These are phyloP conservation scores for Plasmopara viticola DNA, from an alignment of 352 stramenopile species.

Conservation along the genomic window DNA sequence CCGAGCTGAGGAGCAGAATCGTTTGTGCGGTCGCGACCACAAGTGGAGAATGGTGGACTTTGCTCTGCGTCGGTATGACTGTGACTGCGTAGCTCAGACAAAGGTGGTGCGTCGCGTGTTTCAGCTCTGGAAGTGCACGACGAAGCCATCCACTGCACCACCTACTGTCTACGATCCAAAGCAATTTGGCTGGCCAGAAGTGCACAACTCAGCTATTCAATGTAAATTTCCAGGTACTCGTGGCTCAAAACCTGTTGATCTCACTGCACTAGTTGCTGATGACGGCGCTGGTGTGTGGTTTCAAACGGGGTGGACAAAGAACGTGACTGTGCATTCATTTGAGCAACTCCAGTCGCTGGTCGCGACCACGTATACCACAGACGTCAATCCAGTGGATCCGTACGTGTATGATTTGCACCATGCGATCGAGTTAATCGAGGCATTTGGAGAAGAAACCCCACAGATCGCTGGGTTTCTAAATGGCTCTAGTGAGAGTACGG, in stretches of 20 bases:
- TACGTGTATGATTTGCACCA: conserved; percentile 90
- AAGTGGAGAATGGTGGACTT: conserved; percentile 90
- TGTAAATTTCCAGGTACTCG: conserved; percentile 45
- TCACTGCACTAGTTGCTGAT: conserved; percentile 22
- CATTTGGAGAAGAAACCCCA: conserved; percentile 79
- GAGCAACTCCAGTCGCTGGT: conserved; percentile 59
- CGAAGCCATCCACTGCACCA: conserved; percentile 20
- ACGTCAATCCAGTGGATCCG: conserved; percentile 79
- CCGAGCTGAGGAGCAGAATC: conserved; percentile 62
- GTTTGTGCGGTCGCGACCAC: conserved; percentile 88
- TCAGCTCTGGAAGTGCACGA: conserved; percentile 92
- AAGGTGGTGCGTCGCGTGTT: conserved; percentile 86
- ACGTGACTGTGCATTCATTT: conserved; percentile 67
- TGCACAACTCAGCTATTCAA: conserved; percentile 39
- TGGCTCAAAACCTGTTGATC: conserved; percentile 17
- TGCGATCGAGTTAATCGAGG: conserved; percentile 80
- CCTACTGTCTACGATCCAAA: conserved; percentile 32
- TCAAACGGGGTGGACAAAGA: conserved; percentile 59
- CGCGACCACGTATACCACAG: conserved; percentile 26
- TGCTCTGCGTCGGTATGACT: conserved; percentile 86
- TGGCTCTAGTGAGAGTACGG: conserved; percentile 16
- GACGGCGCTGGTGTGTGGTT: conserved; percentile 44
- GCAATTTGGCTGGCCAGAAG: conserved; percentile 52
- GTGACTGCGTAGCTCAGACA: conserved; percentile 87
- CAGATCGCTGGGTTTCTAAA: conserved; percentile 65